These are phyloP conservation scores for Saccharomycopsis fodiens DNA, from an alignment of 805 yeast genomes.

Conservation along the genomic window DNA sequence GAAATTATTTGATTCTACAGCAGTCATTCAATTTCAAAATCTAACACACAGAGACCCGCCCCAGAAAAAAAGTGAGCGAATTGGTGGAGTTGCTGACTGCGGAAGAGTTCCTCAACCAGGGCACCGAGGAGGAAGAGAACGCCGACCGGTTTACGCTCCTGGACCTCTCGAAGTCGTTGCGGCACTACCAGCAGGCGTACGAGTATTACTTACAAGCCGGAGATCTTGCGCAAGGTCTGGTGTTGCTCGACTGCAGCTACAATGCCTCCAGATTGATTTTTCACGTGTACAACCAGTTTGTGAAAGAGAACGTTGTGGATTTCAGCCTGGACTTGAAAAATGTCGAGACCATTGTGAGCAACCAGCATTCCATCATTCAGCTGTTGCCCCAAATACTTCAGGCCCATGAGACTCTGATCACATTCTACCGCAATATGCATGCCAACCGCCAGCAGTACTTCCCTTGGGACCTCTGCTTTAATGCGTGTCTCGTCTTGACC, in stretches of 20 bases:
- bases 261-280: conserved; percentile 52
- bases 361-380: conserved; percentile 11
- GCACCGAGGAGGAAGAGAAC: conserved; percentile 57
- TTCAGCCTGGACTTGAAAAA: conserved; percentile 26
- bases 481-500: conserved; percentile 19
- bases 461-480: conserved; percentile 20
- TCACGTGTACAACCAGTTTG: conserved; percentile 47
- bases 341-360: conserved; percentile 23
- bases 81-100: conserved; percentile 32
- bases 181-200: conserved; percentile 58
- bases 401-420: conserved; percentile 12
- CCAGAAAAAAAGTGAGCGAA: conserved; percentile 6
- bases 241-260: conserved; percentile 42
- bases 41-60: conserved; percentile 1
- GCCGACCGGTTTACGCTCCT: conserved; percentile 70
- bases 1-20: no score
- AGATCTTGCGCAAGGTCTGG: conserved; percentile 19
- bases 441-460: not conserved
- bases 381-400: conserved; percentile 8
- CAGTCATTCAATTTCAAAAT: no score
- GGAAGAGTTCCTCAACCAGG: conserved; percentile 49
- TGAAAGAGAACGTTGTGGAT: conserved; percentile 39
- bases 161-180: conserved; percentile 53
- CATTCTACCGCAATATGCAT: not conserved
- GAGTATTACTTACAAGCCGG: conserved; percentile 33